phyloP scores from a whole-genome alignment of 768 basidiomycete genomes.

The Suillus subluteus region DNA sequence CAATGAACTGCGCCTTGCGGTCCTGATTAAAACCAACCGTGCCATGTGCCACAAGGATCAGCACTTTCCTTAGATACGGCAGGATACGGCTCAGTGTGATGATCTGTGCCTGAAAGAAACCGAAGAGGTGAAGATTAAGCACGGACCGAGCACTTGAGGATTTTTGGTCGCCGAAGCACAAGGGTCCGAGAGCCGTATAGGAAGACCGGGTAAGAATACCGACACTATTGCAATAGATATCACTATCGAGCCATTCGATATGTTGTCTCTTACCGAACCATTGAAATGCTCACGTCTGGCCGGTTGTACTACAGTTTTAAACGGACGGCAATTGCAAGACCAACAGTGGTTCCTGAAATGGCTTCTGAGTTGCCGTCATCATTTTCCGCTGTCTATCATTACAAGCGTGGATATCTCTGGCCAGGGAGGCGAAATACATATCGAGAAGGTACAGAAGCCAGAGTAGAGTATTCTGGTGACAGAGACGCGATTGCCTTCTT shows the following conservation, averaged over 20 bases:
- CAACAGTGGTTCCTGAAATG: background rate
- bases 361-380: slow-evolving; percentile 1
- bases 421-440: background rate
- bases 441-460: slow-evolving; percentile 4
- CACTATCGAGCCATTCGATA: background rate
- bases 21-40: background rate
- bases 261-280: background rate
- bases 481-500: slow-evolving; percentile 4
- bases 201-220: slow-evolving; percentile 8
- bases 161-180: slow-evolving; percentile 4
- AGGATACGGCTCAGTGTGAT: background rate
- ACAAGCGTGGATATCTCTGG: background rate
- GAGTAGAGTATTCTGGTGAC: background rate
- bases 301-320: background rate
- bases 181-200: slow-evolving; percentile 7
- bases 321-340: background rate
- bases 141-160: background rate
- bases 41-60: background rate
- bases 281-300: background rate
- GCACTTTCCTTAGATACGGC: background rate
- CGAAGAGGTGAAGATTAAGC: background rate
- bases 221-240: slow-evolving; percentile 1
- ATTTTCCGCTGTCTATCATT: background rate
- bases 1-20: background rate
- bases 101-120: background rate